phyloP scores from a whole-genome alignment of 352 stramenopile species.

The Phytophthora tentaculata region DNA sequence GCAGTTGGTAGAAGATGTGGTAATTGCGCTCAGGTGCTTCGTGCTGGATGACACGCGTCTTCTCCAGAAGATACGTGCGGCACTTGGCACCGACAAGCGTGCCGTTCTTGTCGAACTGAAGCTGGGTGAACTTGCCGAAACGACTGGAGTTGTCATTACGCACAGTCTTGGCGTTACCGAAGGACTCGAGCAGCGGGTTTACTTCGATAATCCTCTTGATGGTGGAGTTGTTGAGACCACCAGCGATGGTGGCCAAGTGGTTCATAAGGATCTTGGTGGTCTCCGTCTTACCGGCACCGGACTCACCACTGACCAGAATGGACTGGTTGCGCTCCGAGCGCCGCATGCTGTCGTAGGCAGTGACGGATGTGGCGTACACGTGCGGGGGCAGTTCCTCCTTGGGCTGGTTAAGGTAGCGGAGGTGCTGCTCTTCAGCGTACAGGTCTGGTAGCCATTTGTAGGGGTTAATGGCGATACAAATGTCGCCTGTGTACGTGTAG shows the following conservation, averaged over 20 bases:
- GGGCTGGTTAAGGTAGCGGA: slow-evolving; percentile 75
- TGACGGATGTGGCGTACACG: slow-evolving; percentile 82
- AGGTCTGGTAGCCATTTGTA: slow-evolving; percentile 93
- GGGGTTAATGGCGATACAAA: slow-evolving; percentile 98
- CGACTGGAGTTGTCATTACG: slow-evolving; percentile 97
- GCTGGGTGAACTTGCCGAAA: slow-evolving; percentile 98
- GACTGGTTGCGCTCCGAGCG: slow-evolving; percentile 78
- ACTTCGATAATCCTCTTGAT: slow-evolving; percentile 97
- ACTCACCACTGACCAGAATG: slow-evolving; percentile 89
- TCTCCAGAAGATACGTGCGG: slow-evolving; percentile 97
- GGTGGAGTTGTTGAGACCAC: slow-evolving; percentile 90
- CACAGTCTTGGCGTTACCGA: slow-evolving; percentile 98
- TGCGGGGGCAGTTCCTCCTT: slow-evolving; percentile 83
- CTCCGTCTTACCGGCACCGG: slow-evolving; percentile 93
- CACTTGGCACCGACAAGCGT: slow-evolving; percentile 93
- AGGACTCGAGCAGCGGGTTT: slow-evolving; percentile 98
- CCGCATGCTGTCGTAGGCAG: slow-evolving; percentile 82
- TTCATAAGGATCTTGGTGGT: slow-evolving; percentile 95
- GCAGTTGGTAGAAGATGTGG: slow-evolving; percentile 96
- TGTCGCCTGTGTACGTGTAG: slow-evolving; percentile 98
- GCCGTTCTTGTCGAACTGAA: slow-evolving; percentile 90
- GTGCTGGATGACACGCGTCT: slow-evolving; percentile 96
- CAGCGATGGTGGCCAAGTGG: slow-evolving; percentile 82
- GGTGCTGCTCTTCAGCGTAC: slow-evolving; percentile 83
- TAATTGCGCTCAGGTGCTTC: slow-evolving; percentile 95